phyloP scores from a whole-genome alignment of 345 rosid genomes.

The Raphanus raphanistrum region DNA sequence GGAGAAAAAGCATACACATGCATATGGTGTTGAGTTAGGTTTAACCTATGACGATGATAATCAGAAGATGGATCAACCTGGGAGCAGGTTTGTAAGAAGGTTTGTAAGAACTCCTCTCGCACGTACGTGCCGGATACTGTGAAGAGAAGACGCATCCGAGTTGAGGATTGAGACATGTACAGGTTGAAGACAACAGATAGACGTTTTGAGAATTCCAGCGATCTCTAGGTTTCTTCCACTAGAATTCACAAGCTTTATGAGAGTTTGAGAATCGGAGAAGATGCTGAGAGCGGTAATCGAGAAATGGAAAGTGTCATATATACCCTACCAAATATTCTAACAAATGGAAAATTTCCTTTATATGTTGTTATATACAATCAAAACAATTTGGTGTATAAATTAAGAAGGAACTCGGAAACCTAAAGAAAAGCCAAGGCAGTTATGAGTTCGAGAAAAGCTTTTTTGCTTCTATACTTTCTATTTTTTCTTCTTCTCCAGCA shows the following conservation, averaged over 20 bases:
- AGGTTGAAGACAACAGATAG: not conserved
- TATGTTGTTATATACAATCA: not conserved
- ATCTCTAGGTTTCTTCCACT: too few species aligned
- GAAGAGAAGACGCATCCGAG: not conserved
- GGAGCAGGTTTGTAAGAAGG: not conserved
- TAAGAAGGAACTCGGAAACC: not conserved
- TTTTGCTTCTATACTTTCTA: conserved; percentile 1
- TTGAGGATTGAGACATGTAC: not conserved
- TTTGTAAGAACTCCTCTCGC: not conserved
- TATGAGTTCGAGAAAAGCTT: conserved; percentile 16
- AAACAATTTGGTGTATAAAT: not conserved
- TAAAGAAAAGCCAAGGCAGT: not conserved
- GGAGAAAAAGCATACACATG: not conserved
- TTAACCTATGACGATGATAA: not conserved
- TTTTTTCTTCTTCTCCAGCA: conserved; percentile 7
- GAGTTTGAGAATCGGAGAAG: too few species aligned
- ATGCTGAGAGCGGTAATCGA: too few species aligned
- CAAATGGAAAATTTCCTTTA: not conserved
- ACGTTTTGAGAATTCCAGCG: too few species aligned
- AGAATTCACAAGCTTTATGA: too few species aligned
- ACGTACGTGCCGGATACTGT: not conserved
- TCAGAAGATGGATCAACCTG: conserved; percentile 9
- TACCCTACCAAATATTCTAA: too few species aligned
- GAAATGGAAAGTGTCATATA: too few species aligned
- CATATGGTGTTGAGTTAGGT: not conserved